Percentiles rank a stretch among this genome's conserved stretches.
Conservation (phyloP, 768 basidiomycete genomes). For the Tulasnella sp. region DNA sequence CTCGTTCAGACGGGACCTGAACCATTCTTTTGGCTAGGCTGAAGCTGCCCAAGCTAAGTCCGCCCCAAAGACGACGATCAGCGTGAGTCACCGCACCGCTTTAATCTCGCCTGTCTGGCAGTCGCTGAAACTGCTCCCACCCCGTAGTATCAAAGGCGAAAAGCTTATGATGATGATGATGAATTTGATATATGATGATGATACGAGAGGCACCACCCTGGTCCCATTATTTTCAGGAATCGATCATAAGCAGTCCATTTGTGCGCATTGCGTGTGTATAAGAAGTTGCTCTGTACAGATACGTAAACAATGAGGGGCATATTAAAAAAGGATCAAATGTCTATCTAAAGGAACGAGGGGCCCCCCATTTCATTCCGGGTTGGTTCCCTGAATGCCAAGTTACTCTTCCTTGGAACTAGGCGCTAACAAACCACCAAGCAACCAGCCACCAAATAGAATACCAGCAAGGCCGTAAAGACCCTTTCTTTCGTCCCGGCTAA, state of each 20-base stretch:
- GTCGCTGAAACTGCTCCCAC: background rate
- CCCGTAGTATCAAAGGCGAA: conserved; percentile 59
- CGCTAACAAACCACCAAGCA: conserved; percentile 38
- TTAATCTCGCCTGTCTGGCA: conserved; percentile 5
- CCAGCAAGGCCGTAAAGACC: conserved; percentile 52
- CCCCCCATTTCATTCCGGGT: background rate
- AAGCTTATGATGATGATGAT: conserved; percentile 58
- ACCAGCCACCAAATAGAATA: conserved; percentile 49
- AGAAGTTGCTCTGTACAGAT: background rate
- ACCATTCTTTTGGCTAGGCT: background rate
- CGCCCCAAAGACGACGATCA: conserved; percentile 19
- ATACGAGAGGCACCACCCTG: background rate
- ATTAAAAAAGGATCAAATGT: background rate
- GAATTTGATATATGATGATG: conserved; percentile 2
- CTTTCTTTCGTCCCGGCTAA: conserved; percentile 45
- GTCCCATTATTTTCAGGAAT: background rate
- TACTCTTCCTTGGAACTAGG: background rate
- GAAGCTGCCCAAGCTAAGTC: conserved; percentile 3
- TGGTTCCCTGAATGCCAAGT: background rate
- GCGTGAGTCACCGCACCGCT: background rate
- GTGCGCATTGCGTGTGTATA: conserved; percentile 6
- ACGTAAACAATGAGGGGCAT: background rate
- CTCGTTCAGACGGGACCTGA: conserved; percentile 53
- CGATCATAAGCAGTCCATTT: background rate
- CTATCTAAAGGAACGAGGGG: background rate